A percentile compares a stretch with the other conserved stretches of the same genome.
These are phyloP conservation scores for Boletales sp. DNA, from an alignment of 768 basidiomycete species.

Conservation along the genomic window DNA sequence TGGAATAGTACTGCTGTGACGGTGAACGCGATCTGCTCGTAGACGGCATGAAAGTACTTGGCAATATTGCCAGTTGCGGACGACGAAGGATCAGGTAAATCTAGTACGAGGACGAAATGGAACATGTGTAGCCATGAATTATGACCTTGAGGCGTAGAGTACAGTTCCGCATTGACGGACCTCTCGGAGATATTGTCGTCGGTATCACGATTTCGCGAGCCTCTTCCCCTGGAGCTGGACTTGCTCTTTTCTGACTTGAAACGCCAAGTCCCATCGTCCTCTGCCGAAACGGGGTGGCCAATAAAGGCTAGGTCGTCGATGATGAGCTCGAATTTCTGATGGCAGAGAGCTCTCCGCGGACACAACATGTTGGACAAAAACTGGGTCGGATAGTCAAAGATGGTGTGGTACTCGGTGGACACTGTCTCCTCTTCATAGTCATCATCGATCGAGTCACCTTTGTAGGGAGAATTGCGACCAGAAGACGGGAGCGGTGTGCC, in stretches of 20 bases:
- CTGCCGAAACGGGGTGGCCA: slow-evolving; percentile 89
- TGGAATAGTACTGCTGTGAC: slow-evolving; percentile 90
- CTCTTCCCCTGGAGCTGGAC: slow-evolving; percentile 51
- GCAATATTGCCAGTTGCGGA: slow-evolving; percentile 72
- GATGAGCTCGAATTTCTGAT: slow-evolving; percentile 90
- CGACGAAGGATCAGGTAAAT: slow-evolving; percentile 87
- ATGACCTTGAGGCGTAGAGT: slow-evolving; percentile 19
- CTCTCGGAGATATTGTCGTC: slow-evolving; percentile 33
- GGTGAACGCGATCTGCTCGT: slow-evolving; percentile 85
- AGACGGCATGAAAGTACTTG: slow-evolving; percentile 82
- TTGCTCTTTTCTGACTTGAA: slow-evolving; percentile 64
- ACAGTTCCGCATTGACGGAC: slow-evolving; percentile 35
- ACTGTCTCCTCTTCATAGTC: slow-evolving; percentile 29
- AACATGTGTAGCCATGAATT: slow-evolving; percentile 68
- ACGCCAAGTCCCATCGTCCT: slow-evolving; percentile 68
- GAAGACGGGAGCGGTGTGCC: slow-evolving; percentile 43
- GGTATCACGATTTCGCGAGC: slow-evolving; percentile 42
- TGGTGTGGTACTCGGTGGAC: slow-evolving; percentile 55
- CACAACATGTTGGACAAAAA: slow-evolving; percentile 81
- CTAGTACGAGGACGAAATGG: slow-evolving; percentile 83
- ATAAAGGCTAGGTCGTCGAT: slow-evolving; percentile 92
- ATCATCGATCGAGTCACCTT: slow-evolving; percentile 40
- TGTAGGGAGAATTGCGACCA: slow-evolving; percentile 48
- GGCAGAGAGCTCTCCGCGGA: slow-evolving; percentile 76
- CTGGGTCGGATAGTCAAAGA: slow-evolving; percentile 79